A percentile compares a stretch with the other conserved stretches of the same genome.
Conservation (phyloP, 345 rosid species). For the Moricandia moricandioides region DNA sequence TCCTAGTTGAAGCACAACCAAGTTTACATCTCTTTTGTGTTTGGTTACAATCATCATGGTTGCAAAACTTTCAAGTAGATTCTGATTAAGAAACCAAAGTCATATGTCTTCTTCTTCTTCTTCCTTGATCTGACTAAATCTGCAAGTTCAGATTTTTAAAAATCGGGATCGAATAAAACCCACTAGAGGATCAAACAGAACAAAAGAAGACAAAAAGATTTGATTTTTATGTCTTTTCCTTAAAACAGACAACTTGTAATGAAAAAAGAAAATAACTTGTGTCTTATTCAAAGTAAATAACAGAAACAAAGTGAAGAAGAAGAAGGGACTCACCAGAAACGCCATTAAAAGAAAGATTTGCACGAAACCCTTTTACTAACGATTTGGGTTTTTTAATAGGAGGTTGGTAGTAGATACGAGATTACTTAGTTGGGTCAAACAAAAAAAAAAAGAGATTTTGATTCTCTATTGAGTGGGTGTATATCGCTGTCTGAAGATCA, state of each 20-base stretch:
- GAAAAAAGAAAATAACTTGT: background rate
- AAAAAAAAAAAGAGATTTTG: background rate
- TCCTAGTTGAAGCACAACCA: constrained; percentile 60
- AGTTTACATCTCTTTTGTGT: constrained; percentile 52
- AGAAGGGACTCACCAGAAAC: constrained; percentile 25
- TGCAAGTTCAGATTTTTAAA: constrained; percentile 2
- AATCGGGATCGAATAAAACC: constrained; percentile 8
- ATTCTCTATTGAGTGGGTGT: constrained; percentile 18
- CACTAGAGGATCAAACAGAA: background rate
- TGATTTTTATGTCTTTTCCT: background rate
- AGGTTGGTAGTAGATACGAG: constrained; percentile 19
- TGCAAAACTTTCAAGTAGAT: no score
- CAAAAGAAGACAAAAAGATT: background rate
- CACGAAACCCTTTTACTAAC: background rate
- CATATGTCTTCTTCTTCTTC: background rate
- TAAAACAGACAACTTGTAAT: constrained; percentile 5
- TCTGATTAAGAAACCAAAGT: background rate
- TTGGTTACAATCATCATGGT: constrained; percentile 32
- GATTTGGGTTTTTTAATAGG: background rate
- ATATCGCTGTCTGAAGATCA: constrained; percentile 18
- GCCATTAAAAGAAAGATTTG: background rate
- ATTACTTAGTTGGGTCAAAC: background rate
- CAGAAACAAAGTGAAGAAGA: background rate
- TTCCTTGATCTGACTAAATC: background rate
- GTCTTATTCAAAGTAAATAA: constrained; percentile 14